Percentiles rank a stretch among this genome's conserved stretches.
These are phyloP conservation scores for Tetrastigma voinierianum DNA, from an alignment of 164 flowering plant species.

Conservation along the genomic window DNA sequence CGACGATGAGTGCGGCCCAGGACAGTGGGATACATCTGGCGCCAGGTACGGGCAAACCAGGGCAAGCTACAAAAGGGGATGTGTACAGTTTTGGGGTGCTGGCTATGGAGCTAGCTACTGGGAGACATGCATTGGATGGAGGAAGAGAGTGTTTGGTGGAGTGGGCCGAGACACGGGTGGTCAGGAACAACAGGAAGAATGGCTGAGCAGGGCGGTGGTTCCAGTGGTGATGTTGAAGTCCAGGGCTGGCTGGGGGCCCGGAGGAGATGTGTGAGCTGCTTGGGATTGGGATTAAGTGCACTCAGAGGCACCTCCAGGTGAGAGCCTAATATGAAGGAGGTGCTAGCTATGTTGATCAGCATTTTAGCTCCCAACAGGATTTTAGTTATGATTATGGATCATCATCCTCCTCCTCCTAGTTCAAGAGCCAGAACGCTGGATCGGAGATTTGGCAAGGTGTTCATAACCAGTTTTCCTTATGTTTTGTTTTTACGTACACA, in stretches of 20 bases:
- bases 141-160: slow-evolving; percentile 85
- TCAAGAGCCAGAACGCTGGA: background rate
- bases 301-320: slow-evolving; percentile 68
- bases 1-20: slow-evolving; percentile 88
- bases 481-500: background rate
- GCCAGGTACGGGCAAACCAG: slow-evolving; percentile 84
- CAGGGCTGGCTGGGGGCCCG: slow-evolving; percentile 48
- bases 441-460: slow-evolving; percentile 2
- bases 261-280: slow-evolving; percentile 69
- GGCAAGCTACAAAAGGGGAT: slow-evolving; percentile 94
- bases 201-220: slow-evolving; percentile 22
- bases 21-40: slow-evolving; percentile 93
- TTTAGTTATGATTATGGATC: slow-evolving; percentile 8
- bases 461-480: no score
- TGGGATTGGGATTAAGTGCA: slow-evolving; percentile 62
- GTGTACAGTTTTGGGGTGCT: slow-evolving; percentile 94
- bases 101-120: slow-evolving; percentile 86
- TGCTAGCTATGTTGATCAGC: slow-evolving; percentile 52
- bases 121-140: slow-evolving; percentile 76
- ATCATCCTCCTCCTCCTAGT: slow-evolving; percentile 13
- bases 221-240: slow-evolving; percentile 44
- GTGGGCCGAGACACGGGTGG: slow-evolving; percentile 75
- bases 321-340: slow-evolving; percentile 94
- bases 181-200: slow-evolving; percentile 40
- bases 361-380: slow-evolving; percentile 20